A percentile compares a stretch with the other conserved stretches of the same genome.
These are phyloP conservation scores for Quercus ilex DNA, from an alignment of 306 rosid species.

Conservation along the genomic window DNA sequence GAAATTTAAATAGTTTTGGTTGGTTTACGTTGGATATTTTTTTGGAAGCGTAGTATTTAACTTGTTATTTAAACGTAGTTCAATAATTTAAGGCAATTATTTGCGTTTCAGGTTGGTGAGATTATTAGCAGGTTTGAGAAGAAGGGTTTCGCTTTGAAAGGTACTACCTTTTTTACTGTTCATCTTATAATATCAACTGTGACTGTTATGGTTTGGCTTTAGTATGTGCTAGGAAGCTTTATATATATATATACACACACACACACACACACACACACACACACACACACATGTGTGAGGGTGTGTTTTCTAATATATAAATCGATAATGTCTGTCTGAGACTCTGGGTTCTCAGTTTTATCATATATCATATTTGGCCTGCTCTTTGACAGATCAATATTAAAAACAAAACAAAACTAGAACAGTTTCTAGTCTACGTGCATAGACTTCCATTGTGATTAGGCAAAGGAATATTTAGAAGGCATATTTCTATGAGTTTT, in stretches of 20 bases:
- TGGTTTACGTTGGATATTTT: no score
- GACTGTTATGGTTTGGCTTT: background rate
- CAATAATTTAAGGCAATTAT: background rate
- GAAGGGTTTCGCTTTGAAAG: conserved; percentile 86
- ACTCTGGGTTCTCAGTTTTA: background rate
- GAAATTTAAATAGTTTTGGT: background rate
- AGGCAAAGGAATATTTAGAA: background rate
- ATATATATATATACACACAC: background rate
- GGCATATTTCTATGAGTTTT: background rate
- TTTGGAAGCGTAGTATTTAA: background rate
- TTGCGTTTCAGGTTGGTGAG: conserved; percentile 67
- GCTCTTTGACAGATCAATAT: background rate
- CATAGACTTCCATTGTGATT: background rate
- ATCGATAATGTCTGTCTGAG: background rate
- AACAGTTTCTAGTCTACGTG: background rate
- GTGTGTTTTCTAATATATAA: background rate
- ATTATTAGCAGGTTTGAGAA: conserved; percentile 90
- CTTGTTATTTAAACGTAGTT: background rate
- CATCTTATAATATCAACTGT: background rate
- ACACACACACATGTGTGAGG: no score
- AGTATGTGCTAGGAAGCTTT: background rate
- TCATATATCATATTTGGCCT: background rate
- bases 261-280: no score
- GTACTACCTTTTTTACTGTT: conserved; percentile 21
- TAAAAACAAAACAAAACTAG: background rate